Evolutionary conservation across 768 basidiomycete species (phyloP).

Genomic region (Mycena kentingensis): DNA sequence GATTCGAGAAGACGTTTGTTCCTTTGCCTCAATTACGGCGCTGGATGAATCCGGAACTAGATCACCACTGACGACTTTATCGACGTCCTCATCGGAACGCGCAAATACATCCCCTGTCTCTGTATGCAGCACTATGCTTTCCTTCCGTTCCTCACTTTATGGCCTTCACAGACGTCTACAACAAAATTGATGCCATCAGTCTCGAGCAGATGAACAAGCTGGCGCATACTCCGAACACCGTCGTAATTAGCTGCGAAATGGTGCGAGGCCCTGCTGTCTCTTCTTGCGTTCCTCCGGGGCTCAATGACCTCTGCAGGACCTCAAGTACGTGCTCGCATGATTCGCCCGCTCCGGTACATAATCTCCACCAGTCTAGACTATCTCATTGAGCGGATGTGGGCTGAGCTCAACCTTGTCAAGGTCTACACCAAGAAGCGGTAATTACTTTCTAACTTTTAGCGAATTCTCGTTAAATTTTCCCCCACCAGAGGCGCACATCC

Average conservation of each 20-base stretch:
- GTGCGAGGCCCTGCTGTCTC: background rate
- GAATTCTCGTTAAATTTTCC: no score
- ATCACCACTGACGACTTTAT: conserved; percentile 97
- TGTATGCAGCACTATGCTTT: conserved; percentile 49
- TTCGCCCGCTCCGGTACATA: conserved; percentile 1
- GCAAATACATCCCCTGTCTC: conserved; percentile 94
- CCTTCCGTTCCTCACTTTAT: background rate
- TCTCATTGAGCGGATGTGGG: conserved; percentile 78
- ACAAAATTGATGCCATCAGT: conserved; percentile 92
- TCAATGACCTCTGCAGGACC: conserved; percentile 35
- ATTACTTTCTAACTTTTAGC: no score
- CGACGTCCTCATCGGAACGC: conserved; percentile 94
- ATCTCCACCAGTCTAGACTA: conserved; percentile 57
- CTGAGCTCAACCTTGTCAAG: conserved; percentile 78
- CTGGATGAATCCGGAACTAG: conserved; percentile 47
- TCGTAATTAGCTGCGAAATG: conserved; percentile 98
- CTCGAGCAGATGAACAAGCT: conserved; percentile 82
- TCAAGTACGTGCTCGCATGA: conserved; percentile 61
- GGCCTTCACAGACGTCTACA: conserved; percentile 74
- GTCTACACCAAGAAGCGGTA: conserved; percentile 94
- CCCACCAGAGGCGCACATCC: conserved; percentile 86
- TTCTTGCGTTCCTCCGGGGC: background rate
- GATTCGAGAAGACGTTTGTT: conserved; percentile 92
- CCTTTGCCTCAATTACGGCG: conserved; percentile 3
- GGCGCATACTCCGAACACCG: conserved; percentile 76